These are phyloP conservation scores for Astrephomene gubernaculifera DNA, from an alignment of 139 green algal species.

Conservation along the genomic window DNA sequence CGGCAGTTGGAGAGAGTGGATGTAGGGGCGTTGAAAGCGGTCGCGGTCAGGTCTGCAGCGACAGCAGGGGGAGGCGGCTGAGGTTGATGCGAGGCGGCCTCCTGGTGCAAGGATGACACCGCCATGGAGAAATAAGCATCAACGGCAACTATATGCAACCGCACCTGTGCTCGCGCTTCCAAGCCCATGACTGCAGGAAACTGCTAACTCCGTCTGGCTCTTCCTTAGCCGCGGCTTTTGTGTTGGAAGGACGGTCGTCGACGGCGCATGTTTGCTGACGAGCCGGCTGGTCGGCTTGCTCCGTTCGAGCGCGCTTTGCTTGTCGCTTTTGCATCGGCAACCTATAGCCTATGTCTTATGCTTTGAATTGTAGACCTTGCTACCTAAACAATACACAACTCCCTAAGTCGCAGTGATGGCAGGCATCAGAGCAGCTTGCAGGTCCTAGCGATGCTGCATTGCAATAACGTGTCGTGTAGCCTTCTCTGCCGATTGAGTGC, in stretches of 20 bases:
- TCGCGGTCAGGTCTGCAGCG: conserved; percentile 54
- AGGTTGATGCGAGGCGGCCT: too few relatives aligned
- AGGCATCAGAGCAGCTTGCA: too few relatives aligned
- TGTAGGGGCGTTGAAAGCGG: conserved; percentile 74
- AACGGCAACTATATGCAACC: not conserved
- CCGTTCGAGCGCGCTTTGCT: not conserved
- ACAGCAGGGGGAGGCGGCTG: too few relatives aligned
- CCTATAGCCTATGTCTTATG: too few relatives aligned
- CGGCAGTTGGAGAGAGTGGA: conserved; percentile 48
- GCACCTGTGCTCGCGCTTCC: conserved; percentile 72
- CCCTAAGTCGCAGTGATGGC: too few relatives aligned
- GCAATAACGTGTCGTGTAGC: too few relatives aligned
- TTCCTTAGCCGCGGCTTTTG: too few relatives aligned
- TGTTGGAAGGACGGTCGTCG: too few relatives aligned
- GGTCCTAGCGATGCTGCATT: too few relatives aligned
- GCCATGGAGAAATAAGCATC: not conserved
- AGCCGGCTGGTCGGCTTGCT: not conserved
- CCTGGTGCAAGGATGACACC: not conserved
- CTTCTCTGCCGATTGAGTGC: too few relatives aligned
- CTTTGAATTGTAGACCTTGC: too few relatives aligned
- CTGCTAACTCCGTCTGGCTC: not conserved
- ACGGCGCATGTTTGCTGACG: not conserved
- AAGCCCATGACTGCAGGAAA: conserved; percentile 61
- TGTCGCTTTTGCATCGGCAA: not conserved
- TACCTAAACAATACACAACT: too few relatives aligned